Evolutionary conservation across 768 basidiomycete genomes (phyloP).

Genomic region (Rhizopogon vinicolor): DNA sequence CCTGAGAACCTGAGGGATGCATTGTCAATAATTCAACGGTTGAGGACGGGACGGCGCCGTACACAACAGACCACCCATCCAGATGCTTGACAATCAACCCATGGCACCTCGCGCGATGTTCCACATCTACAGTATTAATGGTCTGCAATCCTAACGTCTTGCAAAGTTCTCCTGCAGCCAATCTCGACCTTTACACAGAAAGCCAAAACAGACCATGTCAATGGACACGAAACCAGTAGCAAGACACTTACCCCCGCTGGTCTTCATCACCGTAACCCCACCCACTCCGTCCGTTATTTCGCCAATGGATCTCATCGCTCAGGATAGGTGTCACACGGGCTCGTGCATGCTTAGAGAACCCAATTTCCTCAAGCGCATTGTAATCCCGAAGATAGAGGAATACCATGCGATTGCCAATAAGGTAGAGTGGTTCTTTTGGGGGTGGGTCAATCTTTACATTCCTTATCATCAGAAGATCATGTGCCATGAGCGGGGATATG

Average conservation of each 20-base stretch:
- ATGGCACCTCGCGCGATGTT: slow-evolving; percentile 69
- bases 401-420: slow-evolving; percentile 55
- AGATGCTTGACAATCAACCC: slow-evolving; percentile 64
- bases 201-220: not conserved
- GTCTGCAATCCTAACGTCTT: slow-evolving; percentile 49
- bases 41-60: slow-evolving; percentile 10
- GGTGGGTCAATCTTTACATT: slow-evolving; percentile 55
- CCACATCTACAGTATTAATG: slow-evolving; percentile 67
- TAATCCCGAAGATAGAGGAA: slow-evolving; percentile 72
- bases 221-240: not conserved
- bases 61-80: slow-evolving; percentile 49
- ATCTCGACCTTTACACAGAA: slow-evolving; percentile 33
- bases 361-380: slow-evolving; percentile 66
- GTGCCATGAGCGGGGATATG: slow-evolving; percentile 7
- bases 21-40: not conserved
- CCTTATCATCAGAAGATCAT: not conserved
- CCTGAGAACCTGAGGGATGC: slow-evolving; percentile 72
- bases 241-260: not conserved
- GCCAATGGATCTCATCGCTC: slow-evolving; percentile 52
- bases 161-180: slow-evolving; percentile 42
- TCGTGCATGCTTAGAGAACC: slow-evolving; percentile 42
- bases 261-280: not conserved
- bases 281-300: slow-evolving; percentile 17
- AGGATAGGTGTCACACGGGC: slow-evolving; percentile 54
- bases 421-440: slow-evolving; percentile 58